Base-by-base conservation (phyloP, 2,329 filamentous ascomycete genomes). In the Paecilomyces variotii region DNA sequence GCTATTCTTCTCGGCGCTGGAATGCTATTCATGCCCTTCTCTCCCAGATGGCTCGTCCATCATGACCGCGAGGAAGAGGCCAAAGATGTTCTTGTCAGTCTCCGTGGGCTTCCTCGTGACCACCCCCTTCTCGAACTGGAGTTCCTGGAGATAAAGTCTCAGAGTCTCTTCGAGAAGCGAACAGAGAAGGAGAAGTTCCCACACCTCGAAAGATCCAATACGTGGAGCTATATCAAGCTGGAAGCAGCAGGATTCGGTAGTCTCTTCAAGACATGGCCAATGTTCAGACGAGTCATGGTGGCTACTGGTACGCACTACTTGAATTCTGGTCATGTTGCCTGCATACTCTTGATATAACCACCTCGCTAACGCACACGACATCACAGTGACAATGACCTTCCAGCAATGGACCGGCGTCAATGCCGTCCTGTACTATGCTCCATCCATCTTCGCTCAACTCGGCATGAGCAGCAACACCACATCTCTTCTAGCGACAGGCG, bases 1-100 rank as follows among this genome's bases (percentile, higher is more conserved):
- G 88, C 87, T 0, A 64, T 86, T 1, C 64, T 90, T 3, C 81
- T 93, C 1, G 83, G 87, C 28, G 65, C 81, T 10, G 89, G 89
- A 49, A 91, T 91, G 82, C 89, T 88, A 10, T 90, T 88, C 74
- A 90, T 91, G 87, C 89, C 88, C 0, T 91, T 88, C 74, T 88
- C 84, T 0, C 89, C 89, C 0, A 81, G 89, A 64, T 91, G 88
- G 88, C 80, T 93, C 0, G 76, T 89, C 7, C 85, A 90, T 69
- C 86, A 89, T 65, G 78, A 77, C 58, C 85, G 87, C 35, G 87
- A 91, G 66, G 80, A 80, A 0, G 88, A 92, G 69, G 87, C 87
- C 0, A 82, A 83, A 14, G 69, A 70, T 9, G 84, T 86, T 0
- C 79, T 93, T 0, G 83, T 87, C 0, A 78, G 70, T 55, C 82